phyloP scores from a whole-genome alignment of 148 eudicot genomes.

The Selenicereus undatus region DNA sequence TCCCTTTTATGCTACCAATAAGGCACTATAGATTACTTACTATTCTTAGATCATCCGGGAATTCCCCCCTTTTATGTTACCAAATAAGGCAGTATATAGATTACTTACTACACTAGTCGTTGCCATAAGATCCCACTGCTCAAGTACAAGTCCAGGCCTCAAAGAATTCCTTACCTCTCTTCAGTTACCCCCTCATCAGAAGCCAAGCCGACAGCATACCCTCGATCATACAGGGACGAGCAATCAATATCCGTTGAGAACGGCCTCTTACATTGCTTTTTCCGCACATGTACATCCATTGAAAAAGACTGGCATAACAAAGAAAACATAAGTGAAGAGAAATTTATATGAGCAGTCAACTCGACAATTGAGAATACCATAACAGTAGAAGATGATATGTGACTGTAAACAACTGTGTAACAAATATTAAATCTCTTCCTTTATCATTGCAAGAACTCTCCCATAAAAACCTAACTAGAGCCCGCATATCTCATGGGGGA shows the following conservation, averaged over 20 bases:
- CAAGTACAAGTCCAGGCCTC: neutral
- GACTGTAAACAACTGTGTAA: neutral
- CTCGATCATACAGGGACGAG: slow-evolving; percentile 38
- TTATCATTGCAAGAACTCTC: too few species aligned
- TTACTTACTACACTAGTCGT: neutral
- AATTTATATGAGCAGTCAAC: slow-evolving; percentile 3
- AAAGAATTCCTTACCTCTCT: slow-evolving; percentile 24
- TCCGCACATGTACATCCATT: slow-evolving; percentile 32
- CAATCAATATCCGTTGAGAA: slow-evolving; percentile 21
- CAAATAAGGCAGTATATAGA: neutral
- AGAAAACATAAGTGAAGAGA: neutral
- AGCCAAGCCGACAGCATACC: slow-evolving; percentile 35
- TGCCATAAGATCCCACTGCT: neutral
- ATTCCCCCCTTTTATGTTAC: neutral
- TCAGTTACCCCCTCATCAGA: slow-evolving; percentile 23
- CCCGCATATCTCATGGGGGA: neutral
- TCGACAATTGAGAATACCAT: neutral
- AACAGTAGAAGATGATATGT: neutral
- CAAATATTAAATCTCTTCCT: neutral
- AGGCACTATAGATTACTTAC: too few species aligned
- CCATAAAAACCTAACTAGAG: neutral
- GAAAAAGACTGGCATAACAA: slow-evolving; percentile 35
- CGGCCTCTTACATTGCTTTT: slow-evolving; percentile 29
- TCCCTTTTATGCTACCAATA: too few species aligned
- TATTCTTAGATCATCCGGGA: too few species aligned